These are phyloP conservation scores for Chenopodium suecicum DNA, from an alignment of 148 eudicot genomes.

Conservation along the genomic window DNA sequence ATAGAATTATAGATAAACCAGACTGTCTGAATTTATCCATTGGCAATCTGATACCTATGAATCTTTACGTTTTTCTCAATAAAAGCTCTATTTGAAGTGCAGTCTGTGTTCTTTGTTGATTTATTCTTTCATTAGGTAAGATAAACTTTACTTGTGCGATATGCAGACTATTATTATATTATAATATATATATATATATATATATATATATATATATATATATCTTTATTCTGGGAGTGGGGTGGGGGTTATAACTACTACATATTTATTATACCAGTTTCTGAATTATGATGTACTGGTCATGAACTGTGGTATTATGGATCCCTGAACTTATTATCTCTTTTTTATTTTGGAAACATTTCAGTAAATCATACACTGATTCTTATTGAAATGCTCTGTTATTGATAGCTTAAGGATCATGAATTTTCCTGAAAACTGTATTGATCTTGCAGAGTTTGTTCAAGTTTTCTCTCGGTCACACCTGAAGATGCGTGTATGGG, in stretches of 20 bases:
- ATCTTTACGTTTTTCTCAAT: not conserved
- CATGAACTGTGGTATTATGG: not conserved
- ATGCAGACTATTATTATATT: not conserved
- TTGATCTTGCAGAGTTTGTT: conserved; percentile 75
- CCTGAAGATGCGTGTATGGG: conserved; percentile 99
- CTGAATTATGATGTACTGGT: not conserved
- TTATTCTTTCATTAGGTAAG: not conserved
- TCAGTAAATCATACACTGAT: not conserved
- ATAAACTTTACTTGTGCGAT: not conserved
- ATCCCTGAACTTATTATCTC: not conserved
- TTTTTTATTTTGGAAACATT: no score
- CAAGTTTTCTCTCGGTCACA: conserved; percentile 87
- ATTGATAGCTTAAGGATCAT: not conserved
- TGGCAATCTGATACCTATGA: not conserved
- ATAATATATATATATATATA: no score
- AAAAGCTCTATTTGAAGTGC: not conserved
- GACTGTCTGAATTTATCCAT: not conserved
- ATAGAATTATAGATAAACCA: not conserved
- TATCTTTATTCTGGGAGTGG: no score
- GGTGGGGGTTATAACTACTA: not conserved
- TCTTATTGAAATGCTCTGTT: not conserved
- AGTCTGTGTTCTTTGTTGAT: not conserved
- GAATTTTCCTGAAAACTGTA: not conserved
- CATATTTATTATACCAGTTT: not conserved
- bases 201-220: no score